These are phyloP conservation scores for Pythium sukuiense DNA, from an alignment of 352 stramenopile species.

Conservation along the genomic window DNA sequence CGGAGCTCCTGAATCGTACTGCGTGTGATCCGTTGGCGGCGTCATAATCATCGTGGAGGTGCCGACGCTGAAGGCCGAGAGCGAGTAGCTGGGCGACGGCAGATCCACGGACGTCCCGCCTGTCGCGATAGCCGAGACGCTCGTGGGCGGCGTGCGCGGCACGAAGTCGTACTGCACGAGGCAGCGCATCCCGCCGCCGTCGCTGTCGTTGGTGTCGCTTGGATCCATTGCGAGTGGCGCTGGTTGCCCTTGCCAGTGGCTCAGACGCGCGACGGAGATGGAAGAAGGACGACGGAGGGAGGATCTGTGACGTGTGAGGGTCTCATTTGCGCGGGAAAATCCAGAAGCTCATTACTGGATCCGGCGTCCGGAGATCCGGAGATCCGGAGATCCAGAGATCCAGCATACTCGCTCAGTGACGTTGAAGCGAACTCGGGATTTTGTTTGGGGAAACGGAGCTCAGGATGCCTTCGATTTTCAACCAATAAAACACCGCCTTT, in stretches of 20 bases:
- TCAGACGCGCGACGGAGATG: background rate
- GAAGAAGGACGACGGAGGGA: background rate
- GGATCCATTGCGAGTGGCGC: background rate
- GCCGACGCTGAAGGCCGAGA: constrained; percentile 9
- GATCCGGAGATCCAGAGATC: background rate
- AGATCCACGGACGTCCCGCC: background rate
- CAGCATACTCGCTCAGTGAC: too few relatives aligned
- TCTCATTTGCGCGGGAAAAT: background rate
- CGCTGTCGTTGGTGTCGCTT: background rate
- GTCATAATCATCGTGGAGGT: constrained; percentile 13
- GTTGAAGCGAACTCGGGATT: constrained; percentile 1
- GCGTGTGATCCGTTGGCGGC: background rate
- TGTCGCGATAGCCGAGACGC: constrained; percentile 14
- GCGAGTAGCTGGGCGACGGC: constrained; percentile 3
- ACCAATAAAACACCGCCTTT: background rate
- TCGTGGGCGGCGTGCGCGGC: constrained; percentile 18
- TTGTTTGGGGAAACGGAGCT: background rate
- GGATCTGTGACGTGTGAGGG: constrained; percentile 1
- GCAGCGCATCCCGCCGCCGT: background rate
- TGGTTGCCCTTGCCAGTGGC: background rate
- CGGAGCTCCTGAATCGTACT: background rate
- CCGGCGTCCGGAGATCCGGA: background rate
- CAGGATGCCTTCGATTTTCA: background rate
- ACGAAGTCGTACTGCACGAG: constrained; percentile 21
- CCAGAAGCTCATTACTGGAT: background rate